These are phyloP conservation scores for Entamoeba invadens DNA, from an alignment of 208 protist species.

Conservation along the genomic window DNA sequence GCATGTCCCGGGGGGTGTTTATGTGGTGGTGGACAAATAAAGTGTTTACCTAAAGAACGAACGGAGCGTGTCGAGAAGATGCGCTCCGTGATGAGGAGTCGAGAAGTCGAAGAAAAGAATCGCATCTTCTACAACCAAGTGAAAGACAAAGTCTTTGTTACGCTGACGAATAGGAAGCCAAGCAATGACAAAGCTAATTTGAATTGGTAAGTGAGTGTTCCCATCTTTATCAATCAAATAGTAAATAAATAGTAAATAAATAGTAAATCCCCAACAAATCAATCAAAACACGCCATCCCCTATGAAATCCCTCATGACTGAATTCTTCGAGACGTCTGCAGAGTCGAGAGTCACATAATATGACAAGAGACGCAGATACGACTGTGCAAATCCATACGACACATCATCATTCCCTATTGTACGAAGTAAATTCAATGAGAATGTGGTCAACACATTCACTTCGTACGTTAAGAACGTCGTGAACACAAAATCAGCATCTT, in stretches of 20 bases:
- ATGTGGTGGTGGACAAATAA: not conserved
- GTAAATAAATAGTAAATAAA: too few species aligned
- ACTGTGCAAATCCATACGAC: not conserved
- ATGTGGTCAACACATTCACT: not conserved
- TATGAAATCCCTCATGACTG: not conserved
- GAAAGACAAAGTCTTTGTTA: not conserved
- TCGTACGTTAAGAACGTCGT: not conserved
- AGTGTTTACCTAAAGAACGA: not conserved
- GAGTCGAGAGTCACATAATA: not conserved
- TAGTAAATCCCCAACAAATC: too few species aligned
- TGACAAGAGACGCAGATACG: not conserved
- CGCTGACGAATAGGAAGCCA: not conserved
- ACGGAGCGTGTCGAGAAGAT: not conserved
- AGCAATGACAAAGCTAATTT: not conserved
- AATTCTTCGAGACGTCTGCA: not conserved
- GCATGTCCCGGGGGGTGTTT: conserved; percentile 6
- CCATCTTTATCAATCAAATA: too few species aligned
- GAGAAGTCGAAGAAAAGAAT: not conserved
- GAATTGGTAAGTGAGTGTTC: not conserved
- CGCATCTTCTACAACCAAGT: not conserved
- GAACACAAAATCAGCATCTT: not conserved
- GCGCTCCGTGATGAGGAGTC: not conserved
- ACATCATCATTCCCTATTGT: not conserved
- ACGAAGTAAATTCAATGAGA: not conserved
- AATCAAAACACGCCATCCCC: not conserved